These are phyloP conservation scores for Candida andamanensis DNA, from an alignment of 805 yeast species.

Conservation along the genomic window DNA sequence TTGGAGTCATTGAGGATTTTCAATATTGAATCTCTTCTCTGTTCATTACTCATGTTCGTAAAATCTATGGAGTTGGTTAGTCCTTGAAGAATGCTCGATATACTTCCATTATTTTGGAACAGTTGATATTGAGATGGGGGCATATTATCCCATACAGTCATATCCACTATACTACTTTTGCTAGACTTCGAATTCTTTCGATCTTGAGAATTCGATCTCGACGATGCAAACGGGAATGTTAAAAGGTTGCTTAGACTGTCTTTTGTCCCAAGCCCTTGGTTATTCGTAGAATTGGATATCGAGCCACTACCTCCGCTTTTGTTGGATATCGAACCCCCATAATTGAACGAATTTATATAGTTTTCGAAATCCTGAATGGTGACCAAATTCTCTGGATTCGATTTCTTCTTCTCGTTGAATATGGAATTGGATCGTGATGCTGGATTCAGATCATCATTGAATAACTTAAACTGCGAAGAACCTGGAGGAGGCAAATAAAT, in stretches of 20 bases:
- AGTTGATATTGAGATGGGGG: slow-evolving; percentile 13
- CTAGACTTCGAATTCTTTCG: slow-evolving; percentile 16
- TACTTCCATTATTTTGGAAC: slow-evolving; percentile 17
- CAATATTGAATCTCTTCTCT: slow-evolving; percentile 35
- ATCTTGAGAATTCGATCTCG: slow-evolving; percentile 14
- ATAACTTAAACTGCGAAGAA: slow-evolving; percentile 7
- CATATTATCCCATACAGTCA: slow-evolving; percentile 11
- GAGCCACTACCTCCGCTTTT: slow-evolving; percentile 1
- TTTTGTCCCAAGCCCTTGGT: too few species aligned
- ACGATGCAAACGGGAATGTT: slow-evolving; percentile 6
- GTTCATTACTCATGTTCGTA: slow-evolving; percentile 33
- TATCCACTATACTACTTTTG: slow-evolving; percentile 25
- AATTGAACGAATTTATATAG: slow-evolving; percentile 14
- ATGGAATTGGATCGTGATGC: slow-evolving; percentile 35
- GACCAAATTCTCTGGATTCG: slow-evolving; percentile 16
- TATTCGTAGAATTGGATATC: slow-evolving; percentile 6
- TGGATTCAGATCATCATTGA: too few species aligned
- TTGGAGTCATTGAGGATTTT: slow-evolving; percentile 31
- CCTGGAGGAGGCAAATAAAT: slow-evolving; percentile 36
- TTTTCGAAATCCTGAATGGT: slow-evolving; percentile 30
- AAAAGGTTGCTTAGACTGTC: slow-evolving; percentile 28
- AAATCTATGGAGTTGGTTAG: slow-evolving; percentile 32
- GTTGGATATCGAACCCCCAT: not conserved
- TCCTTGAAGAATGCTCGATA: slow-evolving; percentile 29
- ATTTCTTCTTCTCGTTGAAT: slow-evolving; percentile 34